Evolutionary conservation across 345 rosid species (phyloP).

Genomic region (Draba incana): DNA sequence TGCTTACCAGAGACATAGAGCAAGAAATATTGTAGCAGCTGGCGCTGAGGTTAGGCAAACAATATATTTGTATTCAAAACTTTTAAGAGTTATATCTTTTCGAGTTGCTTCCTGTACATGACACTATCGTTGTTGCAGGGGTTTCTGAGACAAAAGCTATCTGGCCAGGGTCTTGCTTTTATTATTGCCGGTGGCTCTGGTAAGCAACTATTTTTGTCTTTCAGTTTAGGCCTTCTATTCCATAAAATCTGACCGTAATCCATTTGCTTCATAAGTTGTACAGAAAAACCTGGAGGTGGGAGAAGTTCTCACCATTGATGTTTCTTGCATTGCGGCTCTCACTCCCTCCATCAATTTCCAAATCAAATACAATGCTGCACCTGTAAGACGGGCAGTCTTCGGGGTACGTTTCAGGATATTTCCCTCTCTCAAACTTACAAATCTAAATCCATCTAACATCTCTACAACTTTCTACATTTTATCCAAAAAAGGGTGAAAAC

Average conservation of each 20-base stretch:
- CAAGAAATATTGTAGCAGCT: slow-evolving; percentile 58
- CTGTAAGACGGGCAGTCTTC: slow-evolving; percentile 82
- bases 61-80: slow-evolving; percentile 3
- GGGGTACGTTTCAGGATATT: slow-evolving; percentile 58
- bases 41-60: slow-evolving; percentile 69
- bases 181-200: slow-evolving; percentile 97
- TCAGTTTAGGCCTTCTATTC: slow-evolving; percentile 5
- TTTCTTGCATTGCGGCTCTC: slow-evolving; percentile 83
- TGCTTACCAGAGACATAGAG: slow-evolving; percentile 77
- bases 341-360: slow-evolving; percentile 74
- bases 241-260: slow-evolving; percentile 1
- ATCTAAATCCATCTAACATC: not conserved
- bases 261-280: slow-evolving; percentile 59
- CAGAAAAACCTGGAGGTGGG: slow-evolving; percentile 96
- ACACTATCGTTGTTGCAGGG: slow-evolving; percentile 51
- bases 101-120: slow-evolving; percentile 14
- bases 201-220: slow-evolving; percentile 41
- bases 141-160: slow-evolving; percentile 81
- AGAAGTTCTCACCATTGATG: slow-evolving; percentile 81
- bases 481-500: slow-evolving; percentile 76
- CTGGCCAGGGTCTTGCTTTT: slow-evolving; percentile 97
- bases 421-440: not conserved
- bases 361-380: slow-evolving; percentile 75
- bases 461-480: not conserved
- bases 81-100: not conserved